Base-by-base conservation (phyloP, 2,329 filamentous ascomycete species). In the Apiospora rasikravindrae region DNA sequence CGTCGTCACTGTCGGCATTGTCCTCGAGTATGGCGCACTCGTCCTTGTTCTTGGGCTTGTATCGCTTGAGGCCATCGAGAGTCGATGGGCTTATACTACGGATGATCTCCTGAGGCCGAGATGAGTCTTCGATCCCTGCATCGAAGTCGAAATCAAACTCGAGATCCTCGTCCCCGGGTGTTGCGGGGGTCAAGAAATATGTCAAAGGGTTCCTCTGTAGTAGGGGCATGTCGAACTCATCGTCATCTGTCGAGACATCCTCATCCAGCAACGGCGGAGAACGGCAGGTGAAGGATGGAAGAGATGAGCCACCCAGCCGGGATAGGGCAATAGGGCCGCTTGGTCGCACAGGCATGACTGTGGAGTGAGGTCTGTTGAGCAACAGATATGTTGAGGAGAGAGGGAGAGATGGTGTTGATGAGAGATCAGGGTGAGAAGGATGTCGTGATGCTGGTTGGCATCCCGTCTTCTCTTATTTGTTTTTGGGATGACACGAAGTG, bases 51-150 rank as follows among this genome's bases (percentile, higher is more conserved):
- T 78, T 81, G 6, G 84, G 79, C 77, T 84, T 87, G 73, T 84
- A 83, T 29, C 80, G 78, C 71, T 84, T 82, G 22, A 88, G 84
- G 4, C 87, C 86, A 33, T 85, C 85, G 44, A 90, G 86, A 42
- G 83, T 87, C 0, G 88, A 90, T 2, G 88, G 88, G 77, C 88
- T 89, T 73, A 90, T 84, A 75, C 86, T 89, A 73, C 88, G 85
- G 70, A 89, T 81, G 53, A 86, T 82, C 22, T 85, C 83, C 40
- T 81, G 78, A 3, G 86, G 85, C 4, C 82, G 82, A 72, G 81
- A 84, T 70, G 82, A 78, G 75, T 87, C 84, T 77, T 89, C 87
- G 77, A 90, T 90, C 71, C 88, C 88, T 49, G 88, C 88, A 77
- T 90, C 88, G 75, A 88, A 86, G 69, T 83, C 80, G 74, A 86